Percentiles rank a stretch among this genome's conserved stretches.
Conservation (phyloP, 2,329 filamentous ascomycete species). For the Talaromyces verruculosus region DNA sequence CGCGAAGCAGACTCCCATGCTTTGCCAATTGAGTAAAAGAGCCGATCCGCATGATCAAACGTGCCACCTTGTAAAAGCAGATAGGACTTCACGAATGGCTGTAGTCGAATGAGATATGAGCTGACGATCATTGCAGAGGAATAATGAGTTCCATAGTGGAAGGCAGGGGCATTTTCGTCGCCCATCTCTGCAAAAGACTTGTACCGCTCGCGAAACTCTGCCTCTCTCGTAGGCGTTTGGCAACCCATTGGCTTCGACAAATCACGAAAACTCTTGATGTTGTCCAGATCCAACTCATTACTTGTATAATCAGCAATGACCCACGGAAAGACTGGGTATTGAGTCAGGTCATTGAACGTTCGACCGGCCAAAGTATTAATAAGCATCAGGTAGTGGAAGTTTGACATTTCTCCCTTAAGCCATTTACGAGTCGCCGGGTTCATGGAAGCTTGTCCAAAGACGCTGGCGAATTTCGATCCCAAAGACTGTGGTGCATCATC, state of each 20-base stretch:
- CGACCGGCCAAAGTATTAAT: slow-evolving; percentile 96
- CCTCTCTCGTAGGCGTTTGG: slow-evolving; percentile 72
- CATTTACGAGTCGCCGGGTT: slow-evolving; percentile 85
- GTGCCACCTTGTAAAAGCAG: slow-evolving; percentile 90
- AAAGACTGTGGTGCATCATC: slow-evolving; percentile 66
- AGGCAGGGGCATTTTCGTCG: slow-evolving; percentile 71
- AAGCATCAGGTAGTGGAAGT: slow-evolving; percentile 98
- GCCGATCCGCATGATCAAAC: slow-evolving; percentile 91
- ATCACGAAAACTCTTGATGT: slow-evolving; percentile 84
- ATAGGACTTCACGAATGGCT: slow-evolving; percentile 95
- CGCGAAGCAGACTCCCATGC: slow-evolving; percentile 88
- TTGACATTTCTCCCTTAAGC: slow-evolving; percentile 93
- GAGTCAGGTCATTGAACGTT: slow-evolving; percentile 96
- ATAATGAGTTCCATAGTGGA: slow-evolving; percentile 98
- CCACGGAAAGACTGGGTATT: slow-evolving; percentile 98
- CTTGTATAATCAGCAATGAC: slow-evolving; percentile 94
- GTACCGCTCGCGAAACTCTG: slow-evolving; percentile 80
- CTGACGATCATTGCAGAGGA: slow-evolving; percentile 99
- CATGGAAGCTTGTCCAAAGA: slow-evolving; percentile 80
- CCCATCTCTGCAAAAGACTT: slow-evolving; percentile 87
- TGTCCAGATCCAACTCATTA: slow-evolving; percentile 80
- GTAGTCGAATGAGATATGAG: slow-evolving; percentile 90
- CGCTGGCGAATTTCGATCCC: slow-evolving; percentile 84
- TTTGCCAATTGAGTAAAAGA: slow-evolving; percentile 90
- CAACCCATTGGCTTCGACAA: slow-evolving; percentile 95